Percentiles rank a stretch among this genome's conserved stretches.
These are phyloP conservation scores for Arctium minus DNA, from an alignment of 129 eudicot species.

Conservation along the genomic window DNA sequence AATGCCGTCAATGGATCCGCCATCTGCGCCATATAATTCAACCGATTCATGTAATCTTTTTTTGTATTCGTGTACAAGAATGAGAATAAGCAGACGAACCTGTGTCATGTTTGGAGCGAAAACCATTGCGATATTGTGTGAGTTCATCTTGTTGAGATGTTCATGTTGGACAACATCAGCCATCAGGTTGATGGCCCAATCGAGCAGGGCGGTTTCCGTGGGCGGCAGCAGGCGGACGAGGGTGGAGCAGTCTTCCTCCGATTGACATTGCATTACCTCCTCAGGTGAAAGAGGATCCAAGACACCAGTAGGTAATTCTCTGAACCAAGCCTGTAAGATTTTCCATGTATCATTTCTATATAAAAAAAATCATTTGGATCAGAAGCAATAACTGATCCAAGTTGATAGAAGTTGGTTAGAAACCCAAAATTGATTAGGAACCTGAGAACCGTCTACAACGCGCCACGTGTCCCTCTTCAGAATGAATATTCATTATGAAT, in stretches of 20 bases:
- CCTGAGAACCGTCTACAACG: no score
- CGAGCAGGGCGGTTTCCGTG: slow-evolving; percentile 73
- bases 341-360: neutral
- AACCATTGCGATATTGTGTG: slow-evolving; percentile 87
- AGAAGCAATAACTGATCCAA: neutral
- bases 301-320: slow-evolving; percentile 85
- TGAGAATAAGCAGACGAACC: slow-evolving; percentile 26
- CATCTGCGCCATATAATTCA: slow-evolving; percentile 49
- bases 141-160: slow-evolving; percentile 80
- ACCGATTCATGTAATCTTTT: neutral
- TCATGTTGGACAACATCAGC: slow-evolving; percentile 88
- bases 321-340: slow-evolving; percentile 82
- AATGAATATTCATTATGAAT: neutral
- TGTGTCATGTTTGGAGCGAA: slow-evolving; percentile 98
- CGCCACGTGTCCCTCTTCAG: no score
- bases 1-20: slow-evolving; percentile 52
- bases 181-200: slow-evolving; percentile 96
- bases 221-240: slow-evolving; percentile 79
- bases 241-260: slow-evolving; percentile 73
- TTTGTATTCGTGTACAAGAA: neutral
- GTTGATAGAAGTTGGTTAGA: no score
- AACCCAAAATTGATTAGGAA: no score
- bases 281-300: slow-evolving; percentile 81
- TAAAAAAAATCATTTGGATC: neutral
- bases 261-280: slow-evolving; percentile 75